Conservation (phyloP, 352 stramenopile species). For the Peronospora destructor region DNA sequence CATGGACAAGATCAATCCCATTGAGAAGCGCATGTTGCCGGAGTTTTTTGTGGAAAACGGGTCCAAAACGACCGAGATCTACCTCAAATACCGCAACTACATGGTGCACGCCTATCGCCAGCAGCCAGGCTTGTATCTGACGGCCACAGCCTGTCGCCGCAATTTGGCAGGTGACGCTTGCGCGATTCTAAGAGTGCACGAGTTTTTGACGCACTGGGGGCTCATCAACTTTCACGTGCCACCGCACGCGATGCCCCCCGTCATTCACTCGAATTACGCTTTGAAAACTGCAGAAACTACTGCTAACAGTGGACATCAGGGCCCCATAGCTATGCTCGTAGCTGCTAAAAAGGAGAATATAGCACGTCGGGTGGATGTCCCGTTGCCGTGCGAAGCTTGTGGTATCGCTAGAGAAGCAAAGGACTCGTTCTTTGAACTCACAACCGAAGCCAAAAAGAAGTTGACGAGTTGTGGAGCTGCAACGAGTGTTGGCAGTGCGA, state of each 20-base stretch:
- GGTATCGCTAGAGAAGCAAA: constrained; percentile 24
- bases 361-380: constrained; percentile 8
- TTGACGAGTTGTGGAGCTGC: constrained; percentile 19
- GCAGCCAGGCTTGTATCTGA: constrained; percentile 74
- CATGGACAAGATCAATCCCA: constrained; percentile 65
- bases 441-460: constrained; percentile 52
- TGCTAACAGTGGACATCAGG: not conserved
- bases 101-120: constrained; percentile 79
- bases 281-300: constrained; percentile 12
- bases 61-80: constrained; percentile 42
- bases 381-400: constrained; percentile 48
- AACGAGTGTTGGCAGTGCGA: constrained; percentile 7
- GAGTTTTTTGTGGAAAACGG: constrained; percentile 59
- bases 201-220: constrained; percentile 82
- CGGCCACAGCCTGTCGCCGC: constrained; percentile 73
- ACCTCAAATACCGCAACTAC: constrained; percentile 85
- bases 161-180: constrained; percentile 76
- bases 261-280: constrained; percentile 54
- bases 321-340: constrained; percentile 30
- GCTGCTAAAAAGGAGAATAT: constrained; percentile 25
- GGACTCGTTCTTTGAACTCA: constrained; percentile 50
- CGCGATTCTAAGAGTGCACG: constrained; percentile 77
- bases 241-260: constrained; percentile 53
- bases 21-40: constrained; percentile 79
- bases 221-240: constrained; percentile 84